A percentile compares a stretch with the other conserved stretches of the same genome.
These are phyloP conservation scores for Venturia oleaginea DNA, from an alignment of 2,329 filamentous ascomycete species.

Conservation along the genomic window DNA sequence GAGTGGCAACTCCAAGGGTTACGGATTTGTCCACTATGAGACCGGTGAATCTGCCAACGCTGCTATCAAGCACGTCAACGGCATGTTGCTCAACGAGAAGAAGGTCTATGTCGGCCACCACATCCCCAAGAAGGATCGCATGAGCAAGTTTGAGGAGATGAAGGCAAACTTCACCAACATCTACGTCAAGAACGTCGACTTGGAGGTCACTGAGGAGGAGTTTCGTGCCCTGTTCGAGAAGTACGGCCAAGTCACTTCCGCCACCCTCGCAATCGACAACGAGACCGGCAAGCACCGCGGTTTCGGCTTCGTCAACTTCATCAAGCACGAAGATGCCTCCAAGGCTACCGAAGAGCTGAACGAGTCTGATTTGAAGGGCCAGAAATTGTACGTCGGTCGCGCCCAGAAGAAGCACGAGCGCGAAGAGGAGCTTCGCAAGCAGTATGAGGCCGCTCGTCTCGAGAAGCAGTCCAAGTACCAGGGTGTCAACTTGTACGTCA, in stretches of 20 bases:
- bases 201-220: conserved; percentile 80
- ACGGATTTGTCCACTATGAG: conserved; percentile 99
- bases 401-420: conserved; percentile 99
- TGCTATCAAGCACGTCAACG: conserved; percentile 99
- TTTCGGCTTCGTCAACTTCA: conserved; percentile 94
- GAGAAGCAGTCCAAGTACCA: conserved; percentile 99
- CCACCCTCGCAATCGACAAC: conserved; percentile 78
- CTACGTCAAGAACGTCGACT: conserved; percentile 96
- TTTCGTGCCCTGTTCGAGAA: conserved; percentile 90
- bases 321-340: conserved; percentile 77
- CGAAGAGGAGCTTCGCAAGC: conserved; percentile 97
- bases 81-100: conserved; percentile 99
- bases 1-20: conserved; percentile 92
- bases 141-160: conserved; percentile 99
- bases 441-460: conserved; percentile 92
- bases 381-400: conserved; percentile 95
- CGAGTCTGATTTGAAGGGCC: conserved; percentile 81
- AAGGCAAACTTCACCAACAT: conserved; percentile 99
- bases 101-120: conserved; percentile 99
- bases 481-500: conserved; percentile 98
- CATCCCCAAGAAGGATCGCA: conserved; percentile 99
- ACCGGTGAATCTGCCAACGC: conserved; percentile 93
- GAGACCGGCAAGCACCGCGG: conserved; percentile 86
- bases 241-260: conserved; percentile 90
- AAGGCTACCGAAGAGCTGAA: conserved; percentile 88